These are phyloP conservation scores for Leccinum cinnamomeum DNA, from an alignment of 1,284 basidiomycete species.

Conservation along the genomic window DNA sequence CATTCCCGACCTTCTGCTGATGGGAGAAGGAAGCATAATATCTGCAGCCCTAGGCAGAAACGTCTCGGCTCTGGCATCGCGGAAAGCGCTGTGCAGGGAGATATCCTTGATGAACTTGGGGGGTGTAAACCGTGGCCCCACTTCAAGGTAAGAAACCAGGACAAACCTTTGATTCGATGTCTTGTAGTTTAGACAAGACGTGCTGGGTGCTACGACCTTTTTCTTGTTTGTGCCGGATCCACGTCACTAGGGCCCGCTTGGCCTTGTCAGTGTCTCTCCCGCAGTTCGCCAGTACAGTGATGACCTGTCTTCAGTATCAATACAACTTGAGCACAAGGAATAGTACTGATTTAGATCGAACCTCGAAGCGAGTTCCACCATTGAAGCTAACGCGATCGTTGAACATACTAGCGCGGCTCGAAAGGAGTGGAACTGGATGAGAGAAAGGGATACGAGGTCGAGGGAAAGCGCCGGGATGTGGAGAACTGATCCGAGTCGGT, in stretches of 20 bases:
- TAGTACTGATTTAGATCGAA: neutral
- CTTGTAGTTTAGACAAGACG: slow-evolving; percentile 30
- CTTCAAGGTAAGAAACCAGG: neutral
- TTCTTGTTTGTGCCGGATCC: slow-evolving; percentile 32
- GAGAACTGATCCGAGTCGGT: neutral
- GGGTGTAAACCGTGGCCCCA: slow-evolving; percentile 10
- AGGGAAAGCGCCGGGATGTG: slow-evolving; percentile 4
- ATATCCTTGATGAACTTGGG: slow-evolving; percentile 32
- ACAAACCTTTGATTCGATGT: slow-evolving; percentile 35
- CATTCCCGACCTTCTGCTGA: neutral
- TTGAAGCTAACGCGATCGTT: slow-evolving; percentile 31
- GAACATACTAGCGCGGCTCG: slow-evolving; percentile 21
- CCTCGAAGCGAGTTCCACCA: slow-evolving; percentile 34
- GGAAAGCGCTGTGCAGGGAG: slow-evolving; percentile 30
- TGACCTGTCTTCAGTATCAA: slow-evolving; percentile 24
- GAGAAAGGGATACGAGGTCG: neutral
- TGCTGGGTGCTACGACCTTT: slow-evolving; percentile 34
- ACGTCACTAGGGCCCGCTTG: slow-evolving; percentile 31
- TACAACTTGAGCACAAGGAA: neutral
- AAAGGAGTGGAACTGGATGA: neutral
- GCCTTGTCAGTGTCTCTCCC: slow-evolving; percentile 31
- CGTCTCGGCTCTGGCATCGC: slow-evolving; percentile 34
- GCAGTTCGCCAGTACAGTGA: slow-evolving; percentile 36
- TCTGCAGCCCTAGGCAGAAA: slow-evolving; percentile 29
- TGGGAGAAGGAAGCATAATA: slow-evolving; percentile 25